A percentile compares a stretch with the other conserved stretches of the same genome.
Evolutionary conservation across 2,329 filamentous ascomycete species (phyloP).

Genomic region (Colletotrichum sansevieriae): DNA sequence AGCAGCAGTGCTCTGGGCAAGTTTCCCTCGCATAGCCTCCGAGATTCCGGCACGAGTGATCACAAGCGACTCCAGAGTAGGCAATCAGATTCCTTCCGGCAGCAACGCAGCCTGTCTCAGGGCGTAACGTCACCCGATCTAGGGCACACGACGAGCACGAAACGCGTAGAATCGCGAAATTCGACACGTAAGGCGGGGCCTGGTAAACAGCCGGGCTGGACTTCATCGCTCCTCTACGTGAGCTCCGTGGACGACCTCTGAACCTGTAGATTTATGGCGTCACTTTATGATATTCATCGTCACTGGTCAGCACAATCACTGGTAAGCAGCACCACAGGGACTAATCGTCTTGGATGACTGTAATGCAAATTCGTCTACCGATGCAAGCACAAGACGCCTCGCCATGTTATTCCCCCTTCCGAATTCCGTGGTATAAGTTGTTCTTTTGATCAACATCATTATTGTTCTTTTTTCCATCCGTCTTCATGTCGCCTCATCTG

Average conservation of each 20-base stretch:
- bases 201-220: neutral
- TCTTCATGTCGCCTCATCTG: conserved; percentile 38
- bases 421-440: conserved; percentile 26
- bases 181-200: neutral
- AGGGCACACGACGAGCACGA: conserved; percentile 30
- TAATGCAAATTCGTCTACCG: conserved; percentile 26
- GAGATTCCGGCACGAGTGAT: neutral
- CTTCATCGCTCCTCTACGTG: neutral
- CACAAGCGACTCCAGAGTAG: neutral
- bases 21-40: no score
- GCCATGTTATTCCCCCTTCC: conserved; percentile 23
- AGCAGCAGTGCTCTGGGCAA: no score
- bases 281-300: no score
- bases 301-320: no score
- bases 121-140: neutral
- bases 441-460: conserved; percentile 5
- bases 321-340: no score
- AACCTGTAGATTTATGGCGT: no score
- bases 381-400: conserved; percentile 38
- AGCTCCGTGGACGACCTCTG: no score
- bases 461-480: conserved; percentile 5
- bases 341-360: neutral
- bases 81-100: neutral
- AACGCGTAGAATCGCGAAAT: conserved; percentile 25
- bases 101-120: neutral